Evolutionary conservation across 345 rosid genomes (phyloP).

Genomic region (Sisymbrium irio): DNA sequence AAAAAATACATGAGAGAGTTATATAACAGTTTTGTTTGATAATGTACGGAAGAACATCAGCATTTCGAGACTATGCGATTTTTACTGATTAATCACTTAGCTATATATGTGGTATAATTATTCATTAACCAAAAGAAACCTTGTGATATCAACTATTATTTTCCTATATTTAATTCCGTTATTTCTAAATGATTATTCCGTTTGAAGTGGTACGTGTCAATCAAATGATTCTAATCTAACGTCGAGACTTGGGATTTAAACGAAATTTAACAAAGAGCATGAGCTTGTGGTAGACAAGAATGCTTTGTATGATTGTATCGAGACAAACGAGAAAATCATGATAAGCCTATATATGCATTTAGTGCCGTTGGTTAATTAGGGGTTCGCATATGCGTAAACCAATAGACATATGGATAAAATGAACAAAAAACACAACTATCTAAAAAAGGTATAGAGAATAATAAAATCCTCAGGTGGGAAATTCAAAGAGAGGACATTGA

Average conservation of each 20-base stretch:
- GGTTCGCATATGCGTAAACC: constrained; percentile 25
- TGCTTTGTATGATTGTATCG: constrained; percentile 17
- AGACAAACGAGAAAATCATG: constrained; percentile 24
- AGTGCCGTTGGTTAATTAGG: constrained; percentile 30
- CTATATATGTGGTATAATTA: not conserved
- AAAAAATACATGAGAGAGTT: not conserved
- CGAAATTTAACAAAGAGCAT: not conserved
- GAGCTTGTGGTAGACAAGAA: constrained; percentile 21
- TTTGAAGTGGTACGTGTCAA: not conserved
- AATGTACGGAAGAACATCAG: not conserved
- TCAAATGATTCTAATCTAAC: not conserved
- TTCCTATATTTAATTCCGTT: no score
- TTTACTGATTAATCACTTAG: not conserved
- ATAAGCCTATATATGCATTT: constrained; percentile 24
- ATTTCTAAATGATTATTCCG: not conserved
- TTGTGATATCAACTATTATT: not conserved
- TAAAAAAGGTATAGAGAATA: constrained; percentile 4
- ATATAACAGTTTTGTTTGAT: not conserved
- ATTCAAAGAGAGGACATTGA: constrained; percentile 21
- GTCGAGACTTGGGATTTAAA: constrained; percentile 8
- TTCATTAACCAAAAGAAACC: not conserved
- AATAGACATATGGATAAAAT: constrained; percentile 19
- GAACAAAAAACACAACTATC: not conserved
- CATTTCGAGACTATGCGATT: not conserved
- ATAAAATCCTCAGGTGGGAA: constrained; percentile 15